Evolutionary conservation across 2,329 filamentous ascomycete genomes (phyloP), one percentile per base, ranked within the genome.

Genomic region (Annulohypoxylon truncatum): DNA sequence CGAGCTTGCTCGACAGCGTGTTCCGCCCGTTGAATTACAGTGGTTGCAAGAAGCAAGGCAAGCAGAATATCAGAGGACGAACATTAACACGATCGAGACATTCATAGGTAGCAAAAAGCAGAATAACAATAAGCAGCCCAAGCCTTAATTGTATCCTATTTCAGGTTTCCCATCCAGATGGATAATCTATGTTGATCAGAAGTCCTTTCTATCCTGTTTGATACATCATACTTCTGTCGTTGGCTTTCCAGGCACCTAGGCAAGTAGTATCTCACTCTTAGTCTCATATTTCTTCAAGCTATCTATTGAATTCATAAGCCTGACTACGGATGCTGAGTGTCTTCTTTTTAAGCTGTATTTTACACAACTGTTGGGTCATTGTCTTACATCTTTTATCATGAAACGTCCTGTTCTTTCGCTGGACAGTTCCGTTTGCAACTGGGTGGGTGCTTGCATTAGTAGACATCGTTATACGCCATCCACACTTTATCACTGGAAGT

Each of bases 11-110:
- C 77, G 81, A 28, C 78, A 83, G 33, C 79, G 81, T 59, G 86
- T 92, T 1, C 77, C 81, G 1, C 76, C 82, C 0, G 79, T 90
- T 22, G 79, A 85, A 33, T 81, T 85, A 22, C 75, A 79, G 1
- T 93, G 90, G 90, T 66, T 89, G 8, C 73, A 81, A 28, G 83
- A 88, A 71, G 81, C 76, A 2, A 68, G 51, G 50, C 64, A 73
- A 42, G 78, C 75, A 10, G 73, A 78, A 57, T 85, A 83, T 74
- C 74, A 77, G 44, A 80, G 79, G 3, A 81, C 85, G 0, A 86
- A 83, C 61, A 82, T 86, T 64, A 82, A 83, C 52, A 74, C 78
- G 0, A 75, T 83, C 7, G 76, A 82, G 54, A 82, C 81, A 18
- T 72, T 71, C 26, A 70, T 82, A 31, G 81, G 81, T 10, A 68